A percentile compares a stretch with the other conserved stretches of the same genome.
Conservation (phyloP, 345 rosid species). For the Clausena lansium region DNA sequence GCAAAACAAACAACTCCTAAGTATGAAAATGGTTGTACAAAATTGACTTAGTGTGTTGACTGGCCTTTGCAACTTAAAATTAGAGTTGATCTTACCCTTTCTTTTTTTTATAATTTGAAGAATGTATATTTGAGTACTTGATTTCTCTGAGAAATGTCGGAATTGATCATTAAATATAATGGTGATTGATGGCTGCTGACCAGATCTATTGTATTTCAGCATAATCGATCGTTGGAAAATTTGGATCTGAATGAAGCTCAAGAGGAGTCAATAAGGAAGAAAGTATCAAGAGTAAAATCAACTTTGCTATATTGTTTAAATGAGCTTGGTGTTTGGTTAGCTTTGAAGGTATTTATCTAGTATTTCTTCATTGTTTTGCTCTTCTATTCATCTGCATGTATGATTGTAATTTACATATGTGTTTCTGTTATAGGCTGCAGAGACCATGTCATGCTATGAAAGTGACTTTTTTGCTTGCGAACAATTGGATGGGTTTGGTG, state of each 20-base stretch:
- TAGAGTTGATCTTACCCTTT: background rate
- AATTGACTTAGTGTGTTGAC: background rate
- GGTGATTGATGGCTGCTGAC: constrained; percentile 6
- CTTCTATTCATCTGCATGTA: constrained; percentile 3
- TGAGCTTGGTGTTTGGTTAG: constrained; percentile 77
- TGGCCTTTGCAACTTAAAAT: background rate
- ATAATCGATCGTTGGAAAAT: constrained; percentile 33
- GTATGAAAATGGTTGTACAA: background rate
- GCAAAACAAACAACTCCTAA: background rate
- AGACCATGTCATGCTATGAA: constrained; percentile 43
- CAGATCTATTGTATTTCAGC: constrained; percentile 40
- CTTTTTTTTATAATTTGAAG: background rate
- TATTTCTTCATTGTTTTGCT: background rate
- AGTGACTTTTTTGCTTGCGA: constrained; percentile 43
- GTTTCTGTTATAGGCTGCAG: constrained; percentile 62
- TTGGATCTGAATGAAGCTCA: constrained; percentile 38
- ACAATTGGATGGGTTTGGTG: constrained; percentile 37
- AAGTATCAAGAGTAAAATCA: constrained; percentile 38
- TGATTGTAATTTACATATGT: background rate
- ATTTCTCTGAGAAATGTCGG: background rate
- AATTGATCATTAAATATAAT: background rate
- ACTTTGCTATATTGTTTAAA: constrained; percentile 55
- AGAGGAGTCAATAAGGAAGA: constrained; percentile 37
- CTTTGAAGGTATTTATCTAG: constrained; percentile 59
- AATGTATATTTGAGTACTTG: background rate